Base-by-base conservation (phyloP, 2,329 filamentous ascomycete genomes). In the Fusarium cyanostomum region DNA sequence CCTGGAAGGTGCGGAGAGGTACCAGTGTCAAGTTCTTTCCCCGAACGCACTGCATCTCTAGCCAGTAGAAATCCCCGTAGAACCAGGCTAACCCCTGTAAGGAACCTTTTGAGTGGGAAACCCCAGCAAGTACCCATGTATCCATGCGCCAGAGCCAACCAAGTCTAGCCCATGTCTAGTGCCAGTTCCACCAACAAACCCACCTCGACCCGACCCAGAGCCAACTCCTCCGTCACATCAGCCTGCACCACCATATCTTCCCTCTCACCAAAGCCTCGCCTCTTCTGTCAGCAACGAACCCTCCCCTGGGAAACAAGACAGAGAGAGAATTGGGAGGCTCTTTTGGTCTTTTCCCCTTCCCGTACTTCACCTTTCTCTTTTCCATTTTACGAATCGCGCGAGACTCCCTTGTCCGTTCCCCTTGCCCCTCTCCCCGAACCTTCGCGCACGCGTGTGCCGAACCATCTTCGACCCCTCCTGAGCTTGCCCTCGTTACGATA, bases 201-300 rank as follows among this genome's bases (percentile, higher is more conserved):
- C 59, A 66, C 58, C 45, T 50, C 53, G 44, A 43, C 38, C 58
- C 58, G 43, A 54, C 48, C 43, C 52, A 59, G 62, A 61, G 35
- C 62, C 49, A 52, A 64, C 62, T 66, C 62, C 62, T 66, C 62
- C 58, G 58, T 66, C 62, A 66, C 62, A 66, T 66, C 62, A 65
- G 62, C 62, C 62, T 65, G 58, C 62, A 65, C 62, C 42, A 54
- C 51, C 57, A 66, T 45, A 66, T 64, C 62, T 66, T 59, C 37
- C 50, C 45, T 59, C 62, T 66, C 62, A 64, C 62, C 62, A 66
- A 64, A 66, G 62, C 62, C 62, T 66, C 62, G 62, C 39, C 42
- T 24, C 21, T 6, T 41, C 43, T 48, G 51, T 66, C 62, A 66
- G 62, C 62, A 66, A 50, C 45, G 37, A 51, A 21, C 35, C 39